These are phyloP conservation scores for Arabis alpina DNA, from an alignment of 345 rosid genomes.

Conservation along the genomic window DNA sequence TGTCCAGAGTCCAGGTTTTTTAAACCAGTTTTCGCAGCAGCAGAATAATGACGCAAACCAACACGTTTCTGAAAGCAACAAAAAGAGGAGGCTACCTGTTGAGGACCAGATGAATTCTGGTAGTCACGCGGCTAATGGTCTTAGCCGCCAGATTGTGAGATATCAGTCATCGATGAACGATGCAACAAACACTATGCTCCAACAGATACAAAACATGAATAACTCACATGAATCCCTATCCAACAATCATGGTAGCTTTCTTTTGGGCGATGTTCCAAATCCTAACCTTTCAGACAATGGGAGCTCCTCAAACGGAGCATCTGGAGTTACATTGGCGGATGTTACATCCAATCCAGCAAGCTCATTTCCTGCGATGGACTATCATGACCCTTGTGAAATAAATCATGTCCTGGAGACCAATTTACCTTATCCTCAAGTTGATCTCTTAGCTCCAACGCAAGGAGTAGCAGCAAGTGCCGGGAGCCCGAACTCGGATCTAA, in stretches of 20 bases:
- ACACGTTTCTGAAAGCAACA: constrained; percentile 64
- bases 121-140: constrained; percentile 46
- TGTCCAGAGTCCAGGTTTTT: constrained; percentile 76
- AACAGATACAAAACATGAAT: constrained; percentile 65
- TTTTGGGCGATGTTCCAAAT: constrained; percentile 49
- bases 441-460: constrained; percentile 44
- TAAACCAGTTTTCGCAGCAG: constrained; percentile 80
- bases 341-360: constrained; percentile 51
- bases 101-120: constrained; percentile 56
- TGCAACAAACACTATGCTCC: constrained; percentile 68
- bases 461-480: constrained; percentile 32
- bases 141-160: constrained; percentile 74
- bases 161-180: constrained; percentile 75
- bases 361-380: constrained; percentile 38
- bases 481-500: constrained; percentile 47
- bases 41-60: constrained; percentile 52
- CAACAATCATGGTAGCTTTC: constrained; percentile 40
- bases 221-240: constrained; percentile 50
- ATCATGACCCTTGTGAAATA: constrained; percentile 30
- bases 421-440: constrained; percentile 31
- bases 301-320: constrained; percentile 48
- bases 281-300: constrained; percentile 48
- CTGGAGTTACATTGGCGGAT: constrained; percentile 55
- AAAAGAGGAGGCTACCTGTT: constrained; percentile 74
- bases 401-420: constrained; percentile 33